These are phyloP conservation scores for Dalbergia oliveri DNA, from an alignment of 306 rosid genomes.

Conservation along the genomic window DNA sequence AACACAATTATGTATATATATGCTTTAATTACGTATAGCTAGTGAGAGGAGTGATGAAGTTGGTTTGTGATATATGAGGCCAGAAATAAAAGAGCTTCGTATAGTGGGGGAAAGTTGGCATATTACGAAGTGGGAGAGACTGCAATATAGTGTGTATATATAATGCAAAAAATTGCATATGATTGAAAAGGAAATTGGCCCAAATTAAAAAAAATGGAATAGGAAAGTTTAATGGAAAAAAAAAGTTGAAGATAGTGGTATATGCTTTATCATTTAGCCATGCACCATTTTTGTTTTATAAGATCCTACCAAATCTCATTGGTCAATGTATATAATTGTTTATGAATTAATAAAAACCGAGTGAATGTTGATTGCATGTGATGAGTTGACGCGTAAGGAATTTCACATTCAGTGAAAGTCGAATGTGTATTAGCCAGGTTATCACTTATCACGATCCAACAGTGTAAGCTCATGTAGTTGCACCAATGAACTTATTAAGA, in stretches of 20 bases:
- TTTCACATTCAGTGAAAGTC: constrained; percentile 49
- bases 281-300: constrained; percentile 34
- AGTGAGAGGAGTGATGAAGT: constrained; percentile 36
- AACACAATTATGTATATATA: neutral
- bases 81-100: constrained; percentile 32
- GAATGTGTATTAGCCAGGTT: constrained; percentile 41
- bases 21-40: neutral
- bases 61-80: constrained; percentile 30
- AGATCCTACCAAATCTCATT: constrained; percentile 45
- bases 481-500: neutral
- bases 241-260: constrained; percentile 49
- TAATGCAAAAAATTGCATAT: constrained; percentile 40
- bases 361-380: constrained; percentile 44
- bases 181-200: constrained; percentile 34
- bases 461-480: neutral
- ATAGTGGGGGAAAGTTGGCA: constrained; percentile 51
- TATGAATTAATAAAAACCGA: neutral
- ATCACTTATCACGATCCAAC: constrained; percentile 33
- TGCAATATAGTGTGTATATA: constrained; percentile 20
- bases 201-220: neutral
- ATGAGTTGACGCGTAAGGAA: constrained; percentile 52
- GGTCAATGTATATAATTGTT: constrained; percentile 28
- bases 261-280: constrained; percentile 40
- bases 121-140: constrained; percentile 31
- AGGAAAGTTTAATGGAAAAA: neutral